Evolutionary conservation across 495 filamentous ascomycete species (phyloP).

Genomic region (Aspergillus asperescens): DNA sequence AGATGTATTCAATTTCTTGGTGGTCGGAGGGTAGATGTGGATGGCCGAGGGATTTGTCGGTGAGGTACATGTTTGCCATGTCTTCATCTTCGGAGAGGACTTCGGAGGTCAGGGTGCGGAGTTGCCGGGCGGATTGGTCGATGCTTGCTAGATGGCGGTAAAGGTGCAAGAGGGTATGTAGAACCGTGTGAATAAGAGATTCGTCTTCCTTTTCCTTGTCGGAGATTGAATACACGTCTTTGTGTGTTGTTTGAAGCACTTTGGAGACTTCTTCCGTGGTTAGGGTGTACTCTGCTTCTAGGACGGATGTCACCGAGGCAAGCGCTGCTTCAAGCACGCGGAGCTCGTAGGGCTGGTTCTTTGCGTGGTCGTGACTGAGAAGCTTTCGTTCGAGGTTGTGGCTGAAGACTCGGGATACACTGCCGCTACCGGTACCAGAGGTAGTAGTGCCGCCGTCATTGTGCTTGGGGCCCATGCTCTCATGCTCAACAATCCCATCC

Average conservation of each 20-base stretch:
- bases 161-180: constrained; percentile 20
- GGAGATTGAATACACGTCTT: constrained; percentile 5
- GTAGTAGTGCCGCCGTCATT: neutral
- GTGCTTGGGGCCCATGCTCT: neutral
- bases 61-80: constrained; percentile 41
- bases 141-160: constrained; percentile 22
- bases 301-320: constrained; percentile 49
- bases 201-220: constrained; percentile 18
- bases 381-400: constrained; percentile 53
- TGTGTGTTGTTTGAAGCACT: constrained; percentile 14
- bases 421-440: neutral
- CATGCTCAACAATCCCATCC: neutral
- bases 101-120: constrained; percentile 26
- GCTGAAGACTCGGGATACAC: constrained; percentile 22
- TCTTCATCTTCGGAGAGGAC: constrained; percentile 30
- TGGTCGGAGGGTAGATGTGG: constrained; percentile 26
- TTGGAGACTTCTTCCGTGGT: constrained; percentile 15
- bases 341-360: constrained; percentile 55
- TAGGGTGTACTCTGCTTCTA: constrained; percentile 28
- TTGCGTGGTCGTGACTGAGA: constrained; percentile 25
- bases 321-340: constrained; percentile 77
- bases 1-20: constrained; percentile 33
- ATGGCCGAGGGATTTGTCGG: constrained; percentile 31
- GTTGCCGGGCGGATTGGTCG: constrained; percentile 27
- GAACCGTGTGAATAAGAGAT: constrained; percentile 18